These are phyloP conservation scores for Colletotrichum zoysiae DNA, from an alignment of 2,329 filamentous ascomycete species.

Conservation along the genomic window DNA sequence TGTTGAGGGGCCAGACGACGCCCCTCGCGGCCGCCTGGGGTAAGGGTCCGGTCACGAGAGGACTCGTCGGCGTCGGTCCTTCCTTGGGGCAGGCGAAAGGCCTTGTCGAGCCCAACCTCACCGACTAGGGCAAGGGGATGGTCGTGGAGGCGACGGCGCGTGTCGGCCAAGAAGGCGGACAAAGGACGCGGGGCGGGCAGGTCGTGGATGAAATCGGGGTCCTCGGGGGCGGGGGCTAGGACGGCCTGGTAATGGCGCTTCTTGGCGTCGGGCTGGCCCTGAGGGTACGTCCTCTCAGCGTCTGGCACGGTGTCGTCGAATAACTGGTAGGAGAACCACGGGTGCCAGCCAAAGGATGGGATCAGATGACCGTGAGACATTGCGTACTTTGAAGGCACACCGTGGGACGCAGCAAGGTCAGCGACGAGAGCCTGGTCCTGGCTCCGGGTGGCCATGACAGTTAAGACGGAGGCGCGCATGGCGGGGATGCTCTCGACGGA, in stretches of 20 bases:
- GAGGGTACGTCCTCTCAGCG: conserved; percentile 53
- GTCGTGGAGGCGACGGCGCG: conserved; percentile 64
- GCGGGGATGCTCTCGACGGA: conserved; percentile 67
- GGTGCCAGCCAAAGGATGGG: conserved; percentile 88
- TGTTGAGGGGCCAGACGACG: conserved; percentile 75
- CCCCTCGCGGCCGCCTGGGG: conserved; percentile 78
- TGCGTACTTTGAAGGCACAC: conserved; percentile 53
- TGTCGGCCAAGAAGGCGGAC: conserved; percentile 68
- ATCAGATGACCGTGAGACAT: conserved; percentile 54
- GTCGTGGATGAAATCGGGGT: conserved; percentile 57
- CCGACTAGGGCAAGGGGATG: conserved; percentile 78
- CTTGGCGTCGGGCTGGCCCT: conserved; percentile 54
- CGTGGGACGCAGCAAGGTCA: conserved; percentile 67
- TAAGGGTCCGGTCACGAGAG: conserved; percentile 62
- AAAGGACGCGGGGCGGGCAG: conserved; percentile 73
- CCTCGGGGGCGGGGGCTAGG: conserved; percentile 62
- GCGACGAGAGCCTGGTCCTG: conserved; percentile 82
- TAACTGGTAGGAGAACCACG: conserved; percentile 86
- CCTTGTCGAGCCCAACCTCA: conserved; percentile 83
- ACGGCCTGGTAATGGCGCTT: conserved; percentile 74
- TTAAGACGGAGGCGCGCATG: conserved; percentile 76
- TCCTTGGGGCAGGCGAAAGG: conserved; percentile 77
- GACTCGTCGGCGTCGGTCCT: conserved; percentile 57
- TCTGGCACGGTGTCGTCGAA: conserved; percentile 67
- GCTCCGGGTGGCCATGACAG: conserved; percentile 81